A percentile compares a stretch with the other conserved stretches of the same genome.
phyloP scores from a whole-genome alignment of 805 yeast genomes.

The Candida railenensis region DNA sequence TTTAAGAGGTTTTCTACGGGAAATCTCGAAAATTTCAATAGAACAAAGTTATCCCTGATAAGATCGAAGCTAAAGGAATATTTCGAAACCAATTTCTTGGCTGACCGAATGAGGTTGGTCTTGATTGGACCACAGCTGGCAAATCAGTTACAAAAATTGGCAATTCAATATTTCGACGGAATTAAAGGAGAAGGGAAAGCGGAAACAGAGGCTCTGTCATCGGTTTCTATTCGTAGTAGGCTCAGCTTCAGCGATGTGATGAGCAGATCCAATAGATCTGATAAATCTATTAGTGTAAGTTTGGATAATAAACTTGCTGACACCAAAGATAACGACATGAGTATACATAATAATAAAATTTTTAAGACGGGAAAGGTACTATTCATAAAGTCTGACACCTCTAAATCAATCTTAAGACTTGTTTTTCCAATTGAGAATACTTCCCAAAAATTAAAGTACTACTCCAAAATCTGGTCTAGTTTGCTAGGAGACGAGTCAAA shows the following conservation, averaged over 20 bases:
- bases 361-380: not conserved
- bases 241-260: not conserved
- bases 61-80: constrained; percentile 32
- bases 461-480: constrained; percentile 50
- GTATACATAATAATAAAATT: too few relatives aligned
- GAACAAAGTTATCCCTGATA: constrained; percentile 21
- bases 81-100: constrained; percentile 39
- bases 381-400: not conserved
- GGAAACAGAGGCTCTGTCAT: not conserved
- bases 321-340: too few relatives aligned
- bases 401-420: constrained; percentile 32
- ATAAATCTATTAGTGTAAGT: too few relatives aligned
- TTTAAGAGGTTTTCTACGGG: constrained; percentile 71
- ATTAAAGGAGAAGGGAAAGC: constrained; percentile 14
- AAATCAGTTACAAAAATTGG: constrained; percentile 53
- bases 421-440: constrained; percentile 39
- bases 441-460: constrained; percentile 15
- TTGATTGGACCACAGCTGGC: constrained; percentile 67
- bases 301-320: too few relatives aligned
- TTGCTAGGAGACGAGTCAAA: constrained; percentile 62
- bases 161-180: constrained; percentile 41
- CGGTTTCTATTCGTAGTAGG: not conserved
- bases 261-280: not conserved
- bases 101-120: constrained; percentile 56
- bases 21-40: constrained; percentile 45